Evolutionary conservation across 2,329 filamentous ascomycete genomes (phyloP), one percentile per base, ranked within the genome.

Genomic region (Fusarium sp.): DNA sequence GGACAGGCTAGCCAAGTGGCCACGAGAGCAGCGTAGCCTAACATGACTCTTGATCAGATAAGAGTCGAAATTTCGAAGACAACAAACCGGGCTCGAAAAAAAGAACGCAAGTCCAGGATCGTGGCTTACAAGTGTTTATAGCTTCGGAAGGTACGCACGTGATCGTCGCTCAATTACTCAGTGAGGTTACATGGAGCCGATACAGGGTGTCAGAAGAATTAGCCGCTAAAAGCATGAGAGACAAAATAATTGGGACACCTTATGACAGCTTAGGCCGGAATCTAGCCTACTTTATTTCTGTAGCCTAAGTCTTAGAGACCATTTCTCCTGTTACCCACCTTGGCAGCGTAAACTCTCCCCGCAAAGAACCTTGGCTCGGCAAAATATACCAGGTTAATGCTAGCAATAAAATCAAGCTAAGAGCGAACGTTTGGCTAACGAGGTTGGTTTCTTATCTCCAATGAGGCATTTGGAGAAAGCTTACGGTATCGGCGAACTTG

Each of bases 81-180:
- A 25, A 15, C 6, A 46, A 22, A 25, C 1, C 12, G 7, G 22
- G n/a, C 24, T 29, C 16, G 11, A n/a, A 25, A 3, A 60, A 64
- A 70, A 52, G 44, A 51, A 11, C n/a, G 58, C 54, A 68, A 16
- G 22, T 15, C 13, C 38, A 54, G 6, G 10, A 41, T 44, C 4
- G 41, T 20, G 16, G 30, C 47, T 44, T 15, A 60, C 45, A 43
- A n/a, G 18, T 58, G 34, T 53, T 45, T 65, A 70, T 70, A 60
- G 63, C 51, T 53, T 71, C 51, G 34, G 10, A 16, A 5, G 13
- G 11, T 5, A 12, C 25, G 32, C 68, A 68, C 58, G 63, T 68
- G 68, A 70, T 62, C 38, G 58, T 57, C 43, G 52, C 63, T 71
- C 63, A 71, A 65, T 70, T 52, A 68, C 59, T 58, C 13, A 38